Evolutionary conservation across 441 rosid genomes (phyloP).

Genomic region (Mallotus japonicus): DNA sequence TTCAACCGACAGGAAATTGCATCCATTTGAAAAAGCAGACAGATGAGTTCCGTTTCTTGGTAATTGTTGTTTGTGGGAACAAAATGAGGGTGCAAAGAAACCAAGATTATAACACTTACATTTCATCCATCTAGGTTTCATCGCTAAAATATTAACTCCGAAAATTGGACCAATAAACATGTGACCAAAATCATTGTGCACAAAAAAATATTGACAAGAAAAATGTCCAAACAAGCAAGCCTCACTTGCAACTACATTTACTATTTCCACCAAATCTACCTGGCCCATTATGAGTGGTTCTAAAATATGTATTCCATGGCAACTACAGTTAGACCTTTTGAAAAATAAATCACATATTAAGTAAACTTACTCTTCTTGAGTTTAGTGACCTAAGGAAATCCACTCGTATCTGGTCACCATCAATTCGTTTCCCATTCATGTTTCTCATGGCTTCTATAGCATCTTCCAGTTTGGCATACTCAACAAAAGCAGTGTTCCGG

Average conservation of each 20-base stretch:
- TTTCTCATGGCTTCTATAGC: constrained; percentile 75
- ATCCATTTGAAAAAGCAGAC: neutral
- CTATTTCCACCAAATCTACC: neutral
- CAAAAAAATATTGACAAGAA: neutral
- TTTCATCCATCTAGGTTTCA: neutral
- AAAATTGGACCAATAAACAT: neutral
- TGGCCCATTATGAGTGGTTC: neutral
- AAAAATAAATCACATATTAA: constrained; percentile 4
- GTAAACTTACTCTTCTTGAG: constrained; percentile 64
- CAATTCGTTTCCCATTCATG: constrained; percentile 77
- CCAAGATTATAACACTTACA: neutral
- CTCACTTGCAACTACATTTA: neutral
- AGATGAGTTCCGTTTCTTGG: neutral
- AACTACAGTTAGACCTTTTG: neutral
- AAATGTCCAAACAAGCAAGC: constrained; percentile 1
- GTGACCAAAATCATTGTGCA: neutral
- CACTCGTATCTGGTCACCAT: constrained; percentile 80
- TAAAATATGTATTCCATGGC: constrained; percentile 4
- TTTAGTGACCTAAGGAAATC: constrained; percentile 80
- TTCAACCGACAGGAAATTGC: neutral
- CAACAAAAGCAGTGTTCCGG: constrained; percentile 70
- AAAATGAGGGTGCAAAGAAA: neutral
- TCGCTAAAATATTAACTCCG: neutral
- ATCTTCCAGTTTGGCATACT: constrained; percentile 60
- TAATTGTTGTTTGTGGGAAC: neutral